These are phyloP conservation scores for Penicillium bovifimosum DNA, from an alignment of 495 filamentous ascomycete species.

Conservation along the genomic window DNA sequence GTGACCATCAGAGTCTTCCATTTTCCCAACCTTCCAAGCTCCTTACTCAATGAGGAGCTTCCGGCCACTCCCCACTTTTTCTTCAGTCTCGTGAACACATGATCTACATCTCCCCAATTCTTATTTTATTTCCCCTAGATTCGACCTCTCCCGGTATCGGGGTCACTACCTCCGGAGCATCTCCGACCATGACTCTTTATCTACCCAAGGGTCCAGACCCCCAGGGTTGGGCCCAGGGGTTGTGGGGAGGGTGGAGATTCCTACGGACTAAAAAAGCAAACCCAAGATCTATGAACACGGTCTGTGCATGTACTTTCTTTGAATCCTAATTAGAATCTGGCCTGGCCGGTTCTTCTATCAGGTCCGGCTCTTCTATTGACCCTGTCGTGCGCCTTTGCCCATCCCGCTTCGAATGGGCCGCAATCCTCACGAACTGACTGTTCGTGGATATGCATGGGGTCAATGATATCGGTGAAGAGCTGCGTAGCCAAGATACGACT, in stretches of 20 bases:
- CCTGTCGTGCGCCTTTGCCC: not conserved
- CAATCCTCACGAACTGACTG: too few species aligned
- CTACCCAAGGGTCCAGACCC: not conserved
- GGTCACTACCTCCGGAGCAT: not conserved
- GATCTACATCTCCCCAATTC: too few species aligned
- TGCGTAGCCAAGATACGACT: too few species aligned
- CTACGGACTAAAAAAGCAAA: too few species aligned
- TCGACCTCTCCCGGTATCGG: not conserved
- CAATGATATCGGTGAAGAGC: too few species aligned
- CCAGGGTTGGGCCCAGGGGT: too few species aligned
- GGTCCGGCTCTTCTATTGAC: not conserved
- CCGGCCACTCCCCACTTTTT: constrained; percentile 4
- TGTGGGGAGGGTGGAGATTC: too few species aligned
- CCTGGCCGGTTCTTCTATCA: not conserved
- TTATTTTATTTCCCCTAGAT: not conserved
- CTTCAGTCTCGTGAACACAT: constrained; percentile 12
- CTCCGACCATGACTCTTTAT: not conserved
- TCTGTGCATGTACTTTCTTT: not conserved
- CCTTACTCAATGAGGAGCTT: constrained; percentile 20
- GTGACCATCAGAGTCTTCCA: constrained; percentile 9
- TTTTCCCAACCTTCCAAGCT: not conserved
- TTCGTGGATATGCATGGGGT: too few species aligned
- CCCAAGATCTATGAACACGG: not conserved
- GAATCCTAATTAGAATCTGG: not conserved
- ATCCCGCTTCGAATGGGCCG: too few species aligned